Base-by-base conservation (phyloP, 1,284 basidiomycete genomes). In the Marasmius tenuissimus region DNA sequence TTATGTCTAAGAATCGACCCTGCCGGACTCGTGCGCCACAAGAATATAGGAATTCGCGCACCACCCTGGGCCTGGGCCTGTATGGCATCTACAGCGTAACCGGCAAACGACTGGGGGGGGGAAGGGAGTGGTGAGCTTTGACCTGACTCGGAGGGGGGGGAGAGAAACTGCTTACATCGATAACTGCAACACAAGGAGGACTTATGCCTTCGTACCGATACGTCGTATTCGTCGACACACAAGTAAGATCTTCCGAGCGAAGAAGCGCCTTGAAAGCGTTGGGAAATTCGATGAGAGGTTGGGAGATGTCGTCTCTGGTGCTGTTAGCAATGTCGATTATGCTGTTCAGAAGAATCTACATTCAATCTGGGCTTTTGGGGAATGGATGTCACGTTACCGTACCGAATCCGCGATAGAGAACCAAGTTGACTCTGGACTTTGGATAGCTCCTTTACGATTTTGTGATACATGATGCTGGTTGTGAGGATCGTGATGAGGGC, bases 81-180 rank as follows among this genome's bases (percentile, higher is more conserved):
- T 33, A 54, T 54, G n/a, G 52, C 52, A 54, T 54, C 52, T 10
- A 54, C 34, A 4, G 52, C 52, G 20, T 54, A 54, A n/a, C 52
- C 34, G 5, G 52, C 52, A 35, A 54, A 54, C 12, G 52, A 54
- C 52, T 54, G 11, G n/a, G n/a, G n/a, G n/a, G n/a, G n/a, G n/a
- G n/a, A n/a, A n/a, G n/a, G n/a, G n/a, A n/a, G n/a, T n/a, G n/a
- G n/a, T n/a, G n/a, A n/a, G n/a, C n/a, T n/a, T n/a, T n/a, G n/a
- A n/a, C n/a, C n/a, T n/a, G n/a, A n/a, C n/a, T n/a, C n/a, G n/a
- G n/a, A n/a, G n/a, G n/a, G n/a, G n/a, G n/a, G n/a, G n/a, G n/a
- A n/a, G n/a, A n/a, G n/a, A n/a, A n/a, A n/a, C n/a, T n/a, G n/a
- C 52, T 38, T 35, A 54, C 52, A 54, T 54, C 52, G 33, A 54